Evolutionary conservation across 2,329 filamentous ascomycete genomes (phyloP), one percentile per base, ranked within the genome.

Genomic region (Catunica adiposa): DNA sequence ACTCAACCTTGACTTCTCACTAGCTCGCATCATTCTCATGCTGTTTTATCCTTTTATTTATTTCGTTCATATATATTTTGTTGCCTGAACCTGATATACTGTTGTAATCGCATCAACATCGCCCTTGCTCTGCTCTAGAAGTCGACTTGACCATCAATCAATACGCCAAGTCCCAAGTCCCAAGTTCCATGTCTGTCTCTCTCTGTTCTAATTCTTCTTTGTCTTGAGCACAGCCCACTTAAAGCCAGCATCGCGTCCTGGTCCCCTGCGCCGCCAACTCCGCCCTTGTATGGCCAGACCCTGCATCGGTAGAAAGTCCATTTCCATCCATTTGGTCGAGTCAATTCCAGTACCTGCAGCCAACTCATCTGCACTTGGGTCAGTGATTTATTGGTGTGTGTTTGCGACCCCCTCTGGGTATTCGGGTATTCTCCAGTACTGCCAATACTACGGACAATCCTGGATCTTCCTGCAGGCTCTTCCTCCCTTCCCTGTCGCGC

Each of bases 191-290:
- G 29, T 34, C 29, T 5, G n/a, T 44, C 8, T 17, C 11, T 44
- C 40, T n/a, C 40, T n/a, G n/a, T 31, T 31, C 47, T 51, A 34
- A 37, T 14, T 48, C 11, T 26, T 40, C 47, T 53, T 53, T 53
- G 48, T 37, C 29, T 51, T 37, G 44, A 53, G 26, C 38, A 47
- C 51, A 51, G 38, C 47, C 47, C 47, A 26, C 9, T 50, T 37
- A 55, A 23, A 37, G 42, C 44, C 29, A 53, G 38, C 22, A 54
- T 46, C 52, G 37, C 37, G 52, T 54, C 52, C 40, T 34, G 37
- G 17, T 42, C 29, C 52, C 47, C 52, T 58, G 56, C 53, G 56
- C 56, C 53, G 56, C 46, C 50, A 37, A 46, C 53, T 52, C 48
- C 34, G 56, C 56, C 26, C 52, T 55, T 23, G 31, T 42, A 31